These are phyloP conservation scores for Hericium coralloides DNA, from an alignment of 768 basidiomycete species.

Conservation along the genomic window DNA sequence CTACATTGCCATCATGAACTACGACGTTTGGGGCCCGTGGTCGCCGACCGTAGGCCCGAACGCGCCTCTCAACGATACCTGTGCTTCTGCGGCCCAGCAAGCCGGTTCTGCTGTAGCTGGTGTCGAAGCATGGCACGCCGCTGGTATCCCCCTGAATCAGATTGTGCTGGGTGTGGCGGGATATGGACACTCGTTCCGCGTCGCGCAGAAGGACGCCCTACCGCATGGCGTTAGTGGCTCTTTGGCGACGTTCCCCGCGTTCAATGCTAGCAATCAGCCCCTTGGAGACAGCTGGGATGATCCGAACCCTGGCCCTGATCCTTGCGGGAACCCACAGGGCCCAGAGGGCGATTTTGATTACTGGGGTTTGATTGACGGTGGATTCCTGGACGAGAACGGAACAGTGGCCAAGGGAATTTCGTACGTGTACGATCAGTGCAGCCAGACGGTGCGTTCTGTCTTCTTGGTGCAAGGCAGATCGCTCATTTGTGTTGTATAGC, in stretches of 20 bases:
- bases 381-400: constrained; percentile 4
- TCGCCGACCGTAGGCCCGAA: constrained; percentile 6
- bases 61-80: constrained; percentile 11
- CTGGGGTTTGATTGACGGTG: constrained; percentile 8
- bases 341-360: constrained; percentile 10
- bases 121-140: constrained; percentile 6
- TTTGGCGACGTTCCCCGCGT: constrained; percentile 44
- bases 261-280: constrained; percentile 34
- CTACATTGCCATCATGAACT: constrained; percentile 13
- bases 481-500: constrained; percentile 29
- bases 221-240: constrained; percentile 17
- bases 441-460: constrained; percentile 51
- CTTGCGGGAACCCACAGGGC: constrained; percentile 24
- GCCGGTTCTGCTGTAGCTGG: constrained; percentile 7
- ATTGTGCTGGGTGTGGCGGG: constrained; percentile 80
- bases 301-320: constrained; percentile 18
- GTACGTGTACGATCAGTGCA: constrained; percentile 55
- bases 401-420: constrained; percentile 30
- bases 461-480: not conserved
- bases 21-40: constrained; percentile 11
- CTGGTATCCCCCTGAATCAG: constrained; percentile 25
- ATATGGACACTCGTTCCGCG: constrained; percentile 71
- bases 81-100: not conserved
- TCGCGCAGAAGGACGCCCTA: constrained; percentile 30
- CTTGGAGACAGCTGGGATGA: constrained; percentile 29